These are phyloP conservation scores for Cerioporus squamosus DNA, from an alignment of 1,284 basidiomycete species.

Conservation along the genomic window DNA sequence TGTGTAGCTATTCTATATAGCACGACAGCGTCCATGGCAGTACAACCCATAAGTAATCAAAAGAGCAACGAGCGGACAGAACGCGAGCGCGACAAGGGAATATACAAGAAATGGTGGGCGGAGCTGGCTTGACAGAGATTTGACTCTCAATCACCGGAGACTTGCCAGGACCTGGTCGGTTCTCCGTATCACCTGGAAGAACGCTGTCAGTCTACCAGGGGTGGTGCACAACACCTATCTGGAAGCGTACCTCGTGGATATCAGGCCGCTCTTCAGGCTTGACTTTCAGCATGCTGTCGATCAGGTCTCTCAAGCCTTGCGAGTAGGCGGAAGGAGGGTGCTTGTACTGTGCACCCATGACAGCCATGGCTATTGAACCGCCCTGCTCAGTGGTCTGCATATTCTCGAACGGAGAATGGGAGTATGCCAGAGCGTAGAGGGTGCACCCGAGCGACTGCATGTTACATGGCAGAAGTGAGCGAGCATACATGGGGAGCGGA, in stretches of 20 bases:
- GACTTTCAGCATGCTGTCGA: slow-evolving; percentile 83
- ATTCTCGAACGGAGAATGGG: slow-evolving; percentile 92
- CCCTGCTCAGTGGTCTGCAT: slow-evolving; percentile 85
- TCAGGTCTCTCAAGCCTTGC: slow-evolving; percentile 77
- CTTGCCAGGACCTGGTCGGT: slow-evolving; percentile 69
- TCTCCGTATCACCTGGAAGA: slow-evolving; percentile 66
- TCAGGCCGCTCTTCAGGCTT: slow-evolving; percentile 82
- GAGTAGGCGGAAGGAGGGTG: slow-evolving; percentile 85
- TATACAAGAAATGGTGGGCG: neutral
- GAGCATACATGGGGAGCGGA: neutral
- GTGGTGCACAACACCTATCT: too few relatives aligned
- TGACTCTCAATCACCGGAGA: slow-evolving; percentile 43
- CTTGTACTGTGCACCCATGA: slow-evolving; percentile 88
- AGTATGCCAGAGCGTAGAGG: slow-evolving; percentile 89
- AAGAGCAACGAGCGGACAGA: slow-evolving; percentile 15
- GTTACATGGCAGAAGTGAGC: neutral
- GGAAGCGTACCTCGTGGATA: slow-evolving; percentile 71
- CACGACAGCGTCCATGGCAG: slow-evolving; percentile 20
- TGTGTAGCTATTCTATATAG: slow-evolving; percentile 18
- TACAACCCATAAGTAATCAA: slow-evolving; percentile 17
- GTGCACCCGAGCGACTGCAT: slow-evolving; percentile 90
- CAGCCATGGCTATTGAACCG: slow-evolving; percentile 94
- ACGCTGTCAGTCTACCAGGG: neutral
- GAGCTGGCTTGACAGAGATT: neutral
- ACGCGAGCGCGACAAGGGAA: slow-evolving; percentile 1